A percentile compares a stretch with the other conserved stretches of the same genome.
phyloP scores from a whole-genome alignment of 352 stramenopile species.

The Nothophytophthora sp. region DNA sequence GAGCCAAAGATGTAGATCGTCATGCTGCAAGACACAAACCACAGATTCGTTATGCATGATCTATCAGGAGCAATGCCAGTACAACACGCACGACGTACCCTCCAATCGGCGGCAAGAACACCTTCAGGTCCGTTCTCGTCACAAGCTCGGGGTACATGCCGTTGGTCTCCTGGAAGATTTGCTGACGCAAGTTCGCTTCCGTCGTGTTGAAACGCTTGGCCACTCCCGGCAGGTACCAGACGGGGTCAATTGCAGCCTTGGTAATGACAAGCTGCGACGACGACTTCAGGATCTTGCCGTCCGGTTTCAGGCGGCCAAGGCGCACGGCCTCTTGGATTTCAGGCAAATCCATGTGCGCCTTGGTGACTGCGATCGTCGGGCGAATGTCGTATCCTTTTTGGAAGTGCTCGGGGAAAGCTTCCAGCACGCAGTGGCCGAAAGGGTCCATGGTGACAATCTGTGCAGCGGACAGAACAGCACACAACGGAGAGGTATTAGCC shows the following conservation, averaged over 20 bases:
- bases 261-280: constrained; percentile 93
- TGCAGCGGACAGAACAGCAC: too few species aligned
- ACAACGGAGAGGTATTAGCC: too few species aligned
- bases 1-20: constrained; percentile 99
- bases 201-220: constrained; percentile 98
- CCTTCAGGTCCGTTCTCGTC: constrained; percentile 97
- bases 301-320: constrained; percentile 92
- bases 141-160: constrained; percentile 99
- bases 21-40: constrained; percentile 39
- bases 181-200: constrained; percentile 94
- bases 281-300: constrained; percentile 96
- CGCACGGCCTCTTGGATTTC: constrained; percentile 97
- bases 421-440: constrained; percentile 74
- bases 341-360: constrained; percentile 99
- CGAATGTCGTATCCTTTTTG: constrained; percentile 98
- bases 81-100: constrained; percentile 54
- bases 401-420: constrained; percentile 94
- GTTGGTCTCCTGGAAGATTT: constrained; percentile 99
- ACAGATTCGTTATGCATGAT: background rate
- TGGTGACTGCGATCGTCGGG: constrained; percentile 96
- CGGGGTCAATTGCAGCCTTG: constrained; percentile 98
- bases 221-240: constrained; percentile 99
- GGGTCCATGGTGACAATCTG: constrained; percentile 84
- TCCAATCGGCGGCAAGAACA: constrained; percentile 99
- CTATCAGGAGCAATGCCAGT: background rate